Evolutionary conservation across 2,329 filamentous ascomycete species (phyloP).

Genomic region (Chaetomium sp.): DNA sequence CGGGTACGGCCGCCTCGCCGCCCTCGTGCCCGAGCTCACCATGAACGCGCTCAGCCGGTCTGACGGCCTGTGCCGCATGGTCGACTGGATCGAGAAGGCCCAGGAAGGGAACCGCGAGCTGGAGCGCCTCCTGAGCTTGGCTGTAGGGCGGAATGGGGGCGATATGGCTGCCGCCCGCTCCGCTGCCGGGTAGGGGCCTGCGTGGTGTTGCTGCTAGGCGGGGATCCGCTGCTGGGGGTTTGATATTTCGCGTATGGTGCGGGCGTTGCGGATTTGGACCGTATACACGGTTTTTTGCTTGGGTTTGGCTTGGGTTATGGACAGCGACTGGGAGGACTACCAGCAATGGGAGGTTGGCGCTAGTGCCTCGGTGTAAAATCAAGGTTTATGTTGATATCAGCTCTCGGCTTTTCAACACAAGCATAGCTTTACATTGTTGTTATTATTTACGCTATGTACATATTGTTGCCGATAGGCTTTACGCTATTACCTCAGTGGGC

Average conservation of each 20-base stretch:
- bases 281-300: not conserved
- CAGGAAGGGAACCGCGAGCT: slow-evolving; percentile 39
- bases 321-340: not conserved
- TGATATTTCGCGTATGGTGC: not conserved
- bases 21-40: slow-evolving; percentile 73
- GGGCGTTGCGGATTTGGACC: not conserved
- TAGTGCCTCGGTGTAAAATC: not conserved
- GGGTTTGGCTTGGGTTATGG: not conserved
- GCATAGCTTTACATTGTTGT: not conserved
- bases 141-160: not conserved
- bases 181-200: not conserved
- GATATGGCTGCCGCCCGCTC: not conserved
- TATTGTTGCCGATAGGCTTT: not conserved
- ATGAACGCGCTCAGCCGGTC: slow-evolving; percentile 82
- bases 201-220: not conserved
- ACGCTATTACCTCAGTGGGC: no score
- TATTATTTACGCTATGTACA: not conserved
- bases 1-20: slow-evolving; percentile 78
- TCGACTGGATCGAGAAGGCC: slow-evolving; percentile 75
- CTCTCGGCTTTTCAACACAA: not conserved
- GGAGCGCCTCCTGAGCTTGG: not conserved
- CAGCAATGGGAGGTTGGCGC: not conserved
- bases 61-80: slow-evolving; percentile 72
- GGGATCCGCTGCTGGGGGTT: not conserved
- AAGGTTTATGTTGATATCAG: not conserved